Base-by-base conservation (phyloP, 2,329 filamentous ascomycete genomes). In the Epicoccum sorghinum region DNA sequence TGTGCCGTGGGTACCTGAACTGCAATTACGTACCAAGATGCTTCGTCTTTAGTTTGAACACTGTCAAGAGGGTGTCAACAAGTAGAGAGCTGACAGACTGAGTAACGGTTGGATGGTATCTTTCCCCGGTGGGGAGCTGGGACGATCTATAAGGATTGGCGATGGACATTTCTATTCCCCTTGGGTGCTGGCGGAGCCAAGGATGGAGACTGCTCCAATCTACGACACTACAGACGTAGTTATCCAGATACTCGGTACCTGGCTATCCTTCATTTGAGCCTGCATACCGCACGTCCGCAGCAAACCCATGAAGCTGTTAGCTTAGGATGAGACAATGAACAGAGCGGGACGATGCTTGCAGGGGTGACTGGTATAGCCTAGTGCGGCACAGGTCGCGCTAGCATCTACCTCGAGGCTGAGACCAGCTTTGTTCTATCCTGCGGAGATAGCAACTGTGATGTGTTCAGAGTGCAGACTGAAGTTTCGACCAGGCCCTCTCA, bases 161-260 rank as follows among this genome's bases (percentile, higher is more conserved):
- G 32, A 37, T 33, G 47, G 50, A 52, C 30, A 32, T 30, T 33
- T 27, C 40, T 23, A 39, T 41, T 46, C 41, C 30, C 57, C 54
- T 22, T 27, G 41, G 14, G 35, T 24, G 33, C 53, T 47, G 40
- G 44, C 44, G 35, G 37, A 29, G 46, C 46, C 36, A 45, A 53
- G 44, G n/a, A 13, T 55, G 56, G 57, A 55, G 55, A 47, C 46
- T 59, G 53, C 47, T 44, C 41, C 29, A 46, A 53, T 64, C 44
- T 45, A 53, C 45, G 32, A 51, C 49, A 35, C 24, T 37, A 52
- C 30, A 38, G 46, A 37, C 46, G 22, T 13, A 30, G 25, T 36
- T 46, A 32, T 33, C 61, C 62, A 62, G 48, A 24, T 22, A 7
- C 38, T 45, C 57, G 64, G 62, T 64, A 60, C 55, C 48, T 64